A percentile compares a stretch with the other conserved stretches of the same genome.
Evolutionary conservation across 306 rosid species (phyloP).

Genomic region (Quercus gilva): DNA sequence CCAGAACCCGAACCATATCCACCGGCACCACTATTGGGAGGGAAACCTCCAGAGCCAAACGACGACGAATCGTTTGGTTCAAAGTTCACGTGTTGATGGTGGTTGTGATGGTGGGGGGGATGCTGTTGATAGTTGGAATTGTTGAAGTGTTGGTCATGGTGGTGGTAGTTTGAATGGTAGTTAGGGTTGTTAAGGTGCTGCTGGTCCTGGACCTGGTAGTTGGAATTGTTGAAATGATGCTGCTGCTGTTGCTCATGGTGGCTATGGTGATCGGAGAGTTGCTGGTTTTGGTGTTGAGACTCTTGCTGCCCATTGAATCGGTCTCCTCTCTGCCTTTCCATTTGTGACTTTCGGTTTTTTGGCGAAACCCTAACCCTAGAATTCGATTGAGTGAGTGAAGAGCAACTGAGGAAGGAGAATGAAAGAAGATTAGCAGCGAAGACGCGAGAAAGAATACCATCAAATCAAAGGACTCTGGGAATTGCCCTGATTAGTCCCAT

Average conservation of each 20-base stretch:
- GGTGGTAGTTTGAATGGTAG: conserved; percentile 18
- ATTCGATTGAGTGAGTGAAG: not conserved
- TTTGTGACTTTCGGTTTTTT: conserved; percentile 3
- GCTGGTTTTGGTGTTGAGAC: conserved; percentile 13
- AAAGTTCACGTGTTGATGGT: conserved; percentile 15
- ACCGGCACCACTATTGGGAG: conserved; percentile 1
- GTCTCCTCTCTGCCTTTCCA: conserved; percentile 35
- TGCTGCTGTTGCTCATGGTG: conserved; percentile 24
- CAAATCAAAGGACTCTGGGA: too few species aligned
- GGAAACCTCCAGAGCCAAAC: conserved; percentile 15
- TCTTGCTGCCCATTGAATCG: conserved; percentile 15
- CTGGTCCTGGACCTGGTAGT: not conserved
- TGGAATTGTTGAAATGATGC: conserved; percentile 21
- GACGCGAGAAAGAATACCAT: too few species aligned
- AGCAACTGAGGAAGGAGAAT: not conserved
- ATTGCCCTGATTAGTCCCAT: not conserved
- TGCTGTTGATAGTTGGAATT: conserved; percentile 8
- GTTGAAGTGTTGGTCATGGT: conserved; percentile 27
- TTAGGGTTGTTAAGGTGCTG: conserved; percentile 11
- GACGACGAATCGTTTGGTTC: not conserved
- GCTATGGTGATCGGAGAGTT: conserved; percentile 18
- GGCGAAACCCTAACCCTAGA: conserved; percentile 7
- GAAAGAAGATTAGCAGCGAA: not conserved
- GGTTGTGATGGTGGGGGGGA: conserved; percentile 8
- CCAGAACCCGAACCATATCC: not conserved